Evolutionary conservation across 2,329 filamentous ascomycete genomes (phyloP).

Genomic region (Clonostachys sp.): DNA sequence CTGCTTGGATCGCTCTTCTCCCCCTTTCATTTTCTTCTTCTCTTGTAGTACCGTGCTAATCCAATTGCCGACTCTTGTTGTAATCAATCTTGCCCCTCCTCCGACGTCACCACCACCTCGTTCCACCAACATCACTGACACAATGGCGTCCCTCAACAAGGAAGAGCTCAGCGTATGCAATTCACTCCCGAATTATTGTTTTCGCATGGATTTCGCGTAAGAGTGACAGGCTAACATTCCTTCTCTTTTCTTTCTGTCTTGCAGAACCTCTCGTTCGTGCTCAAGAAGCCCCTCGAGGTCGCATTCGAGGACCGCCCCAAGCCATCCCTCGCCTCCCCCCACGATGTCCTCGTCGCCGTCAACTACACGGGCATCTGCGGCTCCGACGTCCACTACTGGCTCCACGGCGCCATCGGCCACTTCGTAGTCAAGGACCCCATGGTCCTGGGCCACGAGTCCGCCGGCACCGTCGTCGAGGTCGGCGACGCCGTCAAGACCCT

Average conservation of each 20-base stretch:
- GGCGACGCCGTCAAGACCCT: constrained; percentile 62
- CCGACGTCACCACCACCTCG: neutral
- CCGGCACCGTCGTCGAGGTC: constrained; percentile 71
- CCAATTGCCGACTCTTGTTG: no score
- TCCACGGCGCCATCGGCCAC: constrained; percentile 80
- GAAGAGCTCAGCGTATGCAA: constrained; percentile 18
- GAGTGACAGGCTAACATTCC: neutral
- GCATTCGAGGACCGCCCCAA: constrained; percentile 71
- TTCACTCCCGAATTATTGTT: constrained; percentile 3
- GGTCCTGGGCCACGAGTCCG: constrained; percentile 68
- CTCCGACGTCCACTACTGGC: constrained; percentile 85
- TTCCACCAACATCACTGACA: neutral
- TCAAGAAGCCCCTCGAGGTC: constrained; percentile 71
- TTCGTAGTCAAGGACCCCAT: constrained; percentile 80
- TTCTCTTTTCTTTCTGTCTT: neutral
- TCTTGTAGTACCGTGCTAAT: no score
- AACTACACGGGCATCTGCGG: constrained; percentile 89
- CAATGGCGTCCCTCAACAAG: constrained; percentile 17
- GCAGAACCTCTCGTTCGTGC: constrained; percentile 83
- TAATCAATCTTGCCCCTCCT: no score
- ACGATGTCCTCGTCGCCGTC: constrained; percentile 77
- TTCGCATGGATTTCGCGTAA: neutral
- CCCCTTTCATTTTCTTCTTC: no score
- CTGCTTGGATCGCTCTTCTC: no score
- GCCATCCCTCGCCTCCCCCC: constrained; percentile 58